Percentiles rank a stretch among this genome's conserved stretches.
Conservation (phyloP, 2,329 filamentous ascomycete genomes). For the Fusarium burgessii region DNA sequence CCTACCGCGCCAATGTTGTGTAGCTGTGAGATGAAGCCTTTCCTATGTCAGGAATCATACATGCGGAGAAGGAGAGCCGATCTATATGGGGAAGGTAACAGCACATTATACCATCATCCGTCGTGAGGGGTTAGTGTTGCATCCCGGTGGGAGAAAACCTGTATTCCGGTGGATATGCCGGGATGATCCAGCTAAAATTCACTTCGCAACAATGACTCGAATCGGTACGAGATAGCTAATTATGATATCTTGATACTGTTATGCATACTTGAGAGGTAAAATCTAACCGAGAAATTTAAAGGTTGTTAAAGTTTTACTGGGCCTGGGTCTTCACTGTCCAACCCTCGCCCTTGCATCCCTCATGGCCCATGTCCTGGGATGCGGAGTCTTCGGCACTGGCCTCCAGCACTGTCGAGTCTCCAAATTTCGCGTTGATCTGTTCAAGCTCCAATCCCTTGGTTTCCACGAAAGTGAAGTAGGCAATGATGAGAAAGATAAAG, state of each 20-base stretch:
- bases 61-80: conserved; percentile 1
- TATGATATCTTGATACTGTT: rapidly evolving
- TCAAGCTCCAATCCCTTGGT: not conserved
- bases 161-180: not conserved
- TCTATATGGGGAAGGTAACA: conserved; percentile 1
- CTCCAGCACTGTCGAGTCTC: not conserved
- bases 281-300: not conserved
- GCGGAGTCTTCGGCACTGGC: not conserved
- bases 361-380: not conserved
- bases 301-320: not conserved
- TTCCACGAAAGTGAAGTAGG: not conserved
- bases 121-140: not conserved
- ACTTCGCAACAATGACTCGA: not conserved
- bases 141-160: not conserved
- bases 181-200: not conserved
- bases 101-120: rapidly evolving
- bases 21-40: not conserved
- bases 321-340: not conserved
- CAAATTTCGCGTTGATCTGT: not conserved
- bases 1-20: not conserved
- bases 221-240: not conserved
- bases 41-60: not conserved
- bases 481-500: not conserved
- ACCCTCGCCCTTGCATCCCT: not conserved
- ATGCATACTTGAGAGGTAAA: rapidly evolving